Base-by-base conservation (phyloP, 495 filamentous ascomycete genomes). In the Chaetomium fimeti region DNA sequence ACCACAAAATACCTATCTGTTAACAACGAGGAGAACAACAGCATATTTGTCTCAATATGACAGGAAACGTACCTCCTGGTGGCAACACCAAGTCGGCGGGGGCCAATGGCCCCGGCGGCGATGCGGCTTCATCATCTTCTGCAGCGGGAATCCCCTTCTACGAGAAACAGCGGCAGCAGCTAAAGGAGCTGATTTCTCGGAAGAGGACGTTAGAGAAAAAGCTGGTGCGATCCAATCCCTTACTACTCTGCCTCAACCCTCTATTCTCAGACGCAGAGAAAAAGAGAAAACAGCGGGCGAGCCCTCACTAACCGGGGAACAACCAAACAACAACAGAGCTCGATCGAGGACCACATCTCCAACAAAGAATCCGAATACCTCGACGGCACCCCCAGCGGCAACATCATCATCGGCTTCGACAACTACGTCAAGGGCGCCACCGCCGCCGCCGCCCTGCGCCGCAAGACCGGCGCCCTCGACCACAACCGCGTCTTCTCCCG, bases 341-440 rank as follows among this genome's bases (percentile, higher is more conserved):
- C 67, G 16, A 59, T 73, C 48, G 94, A 98, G 81, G 91, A 96
- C 55, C 84, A 84, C 70, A 98, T 98, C 72, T 87, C 80, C 75
- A 86, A 88, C 62, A 87, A 88, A 70, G 94, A 98, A 75, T 85
- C 89, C 59, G 84, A 87, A 18, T 98, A 98, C 76, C 86, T 98
- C 49, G 92, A 96, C 75, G 91, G 92, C 67, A 96, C 91, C 18
- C 89, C 89, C 25, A 83, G 82, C 48, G 94, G 94, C 20, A 98
- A 98, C 79, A 98, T 98, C 72, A 92, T 98, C 77, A 90, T 88
- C 66, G 94, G 94, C 47, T 98, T 98, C 76, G 94, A 98, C 73
- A 93, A 90, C 68, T 98, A 97, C 76, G 93, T 96, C 79, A 98
- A 98, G 73, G 91, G 91, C 54, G 79, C 82, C 0, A 81, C 74